These are phyloP conservation scores for Leccinum truebloodii DNA, from an alignment of 768 basidiomycete genomes.

Conservation along the genomic window DNA sequence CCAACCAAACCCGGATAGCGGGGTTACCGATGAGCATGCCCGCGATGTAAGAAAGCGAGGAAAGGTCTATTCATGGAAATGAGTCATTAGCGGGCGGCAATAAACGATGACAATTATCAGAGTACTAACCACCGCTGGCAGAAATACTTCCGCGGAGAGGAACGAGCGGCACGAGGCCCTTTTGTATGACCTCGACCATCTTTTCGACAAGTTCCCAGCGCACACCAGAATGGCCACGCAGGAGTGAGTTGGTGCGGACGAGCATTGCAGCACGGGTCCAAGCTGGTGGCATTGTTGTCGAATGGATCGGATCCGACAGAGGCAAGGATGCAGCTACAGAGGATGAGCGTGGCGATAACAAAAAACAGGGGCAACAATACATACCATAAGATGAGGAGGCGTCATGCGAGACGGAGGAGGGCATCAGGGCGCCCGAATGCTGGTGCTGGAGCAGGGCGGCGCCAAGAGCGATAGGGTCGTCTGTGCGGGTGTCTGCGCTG, in stretches of 20 bases:
- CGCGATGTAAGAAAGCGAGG: conserved; percentile 81
- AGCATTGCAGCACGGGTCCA: conserved; percentile 90
- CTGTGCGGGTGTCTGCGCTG: conserved; percentile 84
- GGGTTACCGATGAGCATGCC: conserved; percentile 80
- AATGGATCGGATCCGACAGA: conserved; percentile 65
- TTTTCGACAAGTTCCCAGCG: conserved; percentile 78
- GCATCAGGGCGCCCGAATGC: conserved; percentile 66
- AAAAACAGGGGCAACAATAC: background rate
- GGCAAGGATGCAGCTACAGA: conserved; percentile 45
- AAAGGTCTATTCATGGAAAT: conserved; percentile 50
- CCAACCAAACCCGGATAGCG: conserved; percentile 68
- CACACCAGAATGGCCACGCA: conserved; percentile 86
- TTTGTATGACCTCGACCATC: conserved; percentile 70
- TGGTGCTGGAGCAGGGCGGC: conserved; percentile 86
- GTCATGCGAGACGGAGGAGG: conserved; percentile 44
- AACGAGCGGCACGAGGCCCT: conserved; percentile 76
- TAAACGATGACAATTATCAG: background rate
- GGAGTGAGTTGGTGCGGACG: conserved; percentile 85
- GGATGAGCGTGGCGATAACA: background rate
- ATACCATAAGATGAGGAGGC: conserved; percentile 3
- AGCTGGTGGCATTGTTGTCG: conserved; percentile 77
- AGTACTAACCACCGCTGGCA: conserved; percentile 67
- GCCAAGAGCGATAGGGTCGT: conserved; percentile 70
- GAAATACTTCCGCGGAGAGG: conserved; percentile 84
- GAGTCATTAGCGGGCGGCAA: conserved; percentile 10